Conservation (phyloP, 164 flowering plant genomes). For the Liriodendron chinense region DNA sequence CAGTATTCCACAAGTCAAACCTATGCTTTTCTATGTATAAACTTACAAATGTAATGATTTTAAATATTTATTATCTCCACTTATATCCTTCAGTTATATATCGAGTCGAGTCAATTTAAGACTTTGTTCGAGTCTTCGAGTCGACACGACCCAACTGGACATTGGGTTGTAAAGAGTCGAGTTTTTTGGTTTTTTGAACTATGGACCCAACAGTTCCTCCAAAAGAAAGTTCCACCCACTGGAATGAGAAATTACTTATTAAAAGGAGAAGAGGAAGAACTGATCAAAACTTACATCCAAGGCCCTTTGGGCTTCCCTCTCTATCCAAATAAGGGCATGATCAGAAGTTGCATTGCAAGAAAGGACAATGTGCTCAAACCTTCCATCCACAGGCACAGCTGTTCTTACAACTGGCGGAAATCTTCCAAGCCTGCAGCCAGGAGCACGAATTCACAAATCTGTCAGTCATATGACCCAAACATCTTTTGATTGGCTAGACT, state of each 20-base stretch:
- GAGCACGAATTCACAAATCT: not conserved
- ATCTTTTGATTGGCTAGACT: not conserved
- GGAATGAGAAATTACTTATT: not conserved
- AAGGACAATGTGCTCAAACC: slow-evolving; percentile 66
- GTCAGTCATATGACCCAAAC: not conserved
- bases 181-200: not conserved
- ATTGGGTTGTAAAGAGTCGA: too few relatives aligned
- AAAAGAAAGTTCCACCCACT: not conserved
- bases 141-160: too few relatives aligned
- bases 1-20: too few relatives aligned
- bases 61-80: too few relatives aligned
- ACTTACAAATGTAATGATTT: too few relatives aligned
- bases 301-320: slow-evolving; percentile 65
- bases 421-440: slow-evolving; percentile 53
- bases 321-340: slow-evolving; percentile 68
- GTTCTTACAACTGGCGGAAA: slow-evolving; percentile 64
- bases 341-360: slow-evolving; percentile 72
- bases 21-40: too few relatives aligned
- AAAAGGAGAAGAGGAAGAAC: not conserved
- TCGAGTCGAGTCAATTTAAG: too few relatives aligned
- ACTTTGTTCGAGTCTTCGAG: too few relatives aligned
- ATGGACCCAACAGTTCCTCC: not conserved
- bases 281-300: slow-evolving; percentile 49
- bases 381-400: slow-evolving; percentile 77
- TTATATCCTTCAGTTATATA: too few relatives aligned